Base-by-base conservation (phyloP, 352 stramenopile genomes). In the Phytophthora ramorum region DNA sequence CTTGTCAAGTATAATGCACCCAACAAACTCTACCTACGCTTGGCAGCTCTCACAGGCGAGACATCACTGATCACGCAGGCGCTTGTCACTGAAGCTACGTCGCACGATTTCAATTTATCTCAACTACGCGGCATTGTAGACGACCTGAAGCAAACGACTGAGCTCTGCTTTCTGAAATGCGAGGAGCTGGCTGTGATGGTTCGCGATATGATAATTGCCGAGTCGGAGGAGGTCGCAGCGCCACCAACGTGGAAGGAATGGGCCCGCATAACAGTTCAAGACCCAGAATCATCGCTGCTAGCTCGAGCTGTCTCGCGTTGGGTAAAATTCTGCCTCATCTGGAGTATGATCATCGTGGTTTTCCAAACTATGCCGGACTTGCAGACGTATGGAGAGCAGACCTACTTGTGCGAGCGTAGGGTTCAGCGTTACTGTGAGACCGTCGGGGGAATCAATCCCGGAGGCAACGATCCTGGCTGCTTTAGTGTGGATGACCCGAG, bases 321-420 rank as follows among this genome's bases (percentile, higher is more conserved):
- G 84, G 62, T 86, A n/a, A 78, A 79, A 20, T 83, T 76, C 45
- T 89, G 79, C 55, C 76, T 88, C n/a, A 73, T 92, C 22, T 76
- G 83, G 17, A 90, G 81, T 66, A 91, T 93, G 76, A 71, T 89
- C 64, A 74, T 91, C 37, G 80, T 93, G n/a, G 70, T 90, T 24
- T 84, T 91, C 44, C 79, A 93, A 57, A 93, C 85, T 16, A 91
- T 93, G 83, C 85, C 85, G 1, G 85, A 93, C 20, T 57, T 93
- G 28, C 85, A 93, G 45, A 86, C 79, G 10, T 92, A 90, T 60
- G 83, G 83, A 28, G 81, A 91, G 20, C 13, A 70, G 10, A 91
- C 83, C 8, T 72, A 74, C 17, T 58, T 92, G 45, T 93, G 85
- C 41, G 85, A 93, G 56, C 70, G 71, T 12, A 69, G 76, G 7